A percentile compares a stretch with the other conserved stretches of the same genome.
phyloP scores from a whole-genome alignment of 2,329 filamentous ascomycete species.

The Esteya vermicola region DNA sequence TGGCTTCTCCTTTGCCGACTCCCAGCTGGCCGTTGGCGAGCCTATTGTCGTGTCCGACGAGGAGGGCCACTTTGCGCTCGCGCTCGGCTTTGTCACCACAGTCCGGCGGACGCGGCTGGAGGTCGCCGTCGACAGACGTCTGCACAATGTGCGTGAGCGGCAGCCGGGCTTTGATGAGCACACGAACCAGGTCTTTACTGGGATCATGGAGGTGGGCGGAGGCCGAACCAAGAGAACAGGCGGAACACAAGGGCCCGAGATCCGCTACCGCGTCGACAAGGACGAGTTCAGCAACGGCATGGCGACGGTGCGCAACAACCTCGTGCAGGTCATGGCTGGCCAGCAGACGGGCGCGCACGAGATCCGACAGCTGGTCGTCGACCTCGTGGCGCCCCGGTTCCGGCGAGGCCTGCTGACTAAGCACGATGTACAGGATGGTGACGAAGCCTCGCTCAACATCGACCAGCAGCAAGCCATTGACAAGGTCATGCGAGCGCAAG shows the following conservation, averaged over 20 bases:
- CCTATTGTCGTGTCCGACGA: conserved; percentile 96
- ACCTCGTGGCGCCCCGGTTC: conserved; percentile 60
- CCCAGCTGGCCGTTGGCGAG: conserved; percentile 74
- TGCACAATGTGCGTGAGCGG: conserved; percentile 73
- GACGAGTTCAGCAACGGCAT: conserved; percentile 98
- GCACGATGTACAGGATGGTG: conserved; percentile 17
- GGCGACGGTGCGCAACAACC: conserved; percentile 85
- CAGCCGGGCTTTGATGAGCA: conserved; percentile 61
- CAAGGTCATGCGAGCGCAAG: conserved; percentile 89
- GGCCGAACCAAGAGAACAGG: conserved; percentile 7
- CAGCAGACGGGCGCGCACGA: conserved; percentile 55
- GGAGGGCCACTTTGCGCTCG: conserved; percentile 84
- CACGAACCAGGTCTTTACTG: conserved; percentile 72
- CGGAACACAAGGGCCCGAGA: conserved; percentile 32
- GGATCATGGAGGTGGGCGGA: conserved; percentile 67
- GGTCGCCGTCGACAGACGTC: conserved; percentile 76
- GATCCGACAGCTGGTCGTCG: conserved; percentile 68
- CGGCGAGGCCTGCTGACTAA: conserved; percentile 44
- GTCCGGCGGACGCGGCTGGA: conserved; percentile 64
- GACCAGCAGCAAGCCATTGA: conserved; percentile 79
- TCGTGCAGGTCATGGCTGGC: conserved; percentile 83
- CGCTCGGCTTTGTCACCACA: conserved; percentile 77
- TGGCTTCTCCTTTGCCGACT: conserved; percentile 77
- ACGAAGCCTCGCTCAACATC: conserved; percentile 58
- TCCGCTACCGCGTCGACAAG: conserved; percentile 80